These are phyloP conservation scores for Microcera coccophila DNA, from an alignment of 2,329 filamentous ascomycete species.

Conservation along the genomic window DNA sequence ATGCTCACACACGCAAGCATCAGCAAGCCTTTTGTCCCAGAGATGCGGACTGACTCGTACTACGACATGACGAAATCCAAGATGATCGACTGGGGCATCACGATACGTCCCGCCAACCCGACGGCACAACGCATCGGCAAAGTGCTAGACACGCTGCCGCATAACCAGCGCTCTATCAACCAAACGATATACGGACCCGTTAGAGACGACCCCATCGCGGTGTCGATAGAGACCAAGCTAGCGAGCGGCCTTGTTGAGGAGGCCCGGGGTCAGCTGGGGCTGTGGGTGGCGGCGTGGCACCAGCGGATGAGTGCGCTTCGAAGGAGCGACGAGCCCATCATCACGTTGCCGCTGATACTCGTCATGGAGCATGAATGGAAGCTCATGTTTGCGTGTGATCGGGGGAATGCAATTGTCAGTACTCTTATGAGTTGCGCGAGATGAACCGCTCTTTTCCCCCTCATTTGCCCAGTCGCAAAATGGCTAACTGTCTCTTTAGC, in stretches of 20 bases:
- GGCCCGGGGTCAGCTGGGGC: background rate
- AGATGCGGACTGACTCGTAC: conserved; percentile 1
- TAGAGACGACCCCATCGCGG: conserved; percentile 1
- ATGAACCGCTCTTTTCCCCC: too few relatives aligned
- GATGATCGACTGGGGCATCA: conserved; percentile 7
- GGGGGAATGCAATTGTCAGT: conserved; percentile 2
- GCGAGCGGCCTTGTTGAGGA: conserved; percentile 1
- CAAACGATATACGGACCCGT: conserved; percentile 2
- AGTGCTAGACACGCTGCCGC: background rate
- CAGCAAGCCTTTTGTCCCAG: conserved; percentile 7
- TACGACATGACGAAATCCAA: conserved; percentile 3
- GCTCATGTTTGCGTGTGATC: conserved; percentile 8
- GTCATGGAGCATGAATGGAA: conserved; percentile 10
- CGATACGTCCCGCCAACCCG: background rate
- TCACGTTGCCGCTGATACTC: conserved; percentile 6
- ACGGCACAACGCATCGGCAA: background rate
- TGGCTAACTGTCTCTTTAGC: too few relatives aligned
- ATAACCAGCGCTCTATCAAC: background rate
- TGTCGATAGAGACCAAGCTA: conserved; percentile 1
- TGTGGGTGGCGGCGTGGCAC: conserved; percentile 3
- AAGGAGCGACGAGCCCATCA: conserved; percentile 6
- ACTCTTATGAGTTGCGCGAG: too few relatives aligned
- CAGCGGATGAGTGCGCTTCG: conserved; percentile 1
- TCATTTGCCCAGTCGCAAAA: too few relatives aligned
- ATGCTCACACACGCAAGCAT: conserved; percentile 4